Percentiles rank a stretch among this genome's conserved stretches.
Conservation (phyloP, 2,329 filamentous ascomycete genomes). For the Madurella mycetomatis region DNA sequence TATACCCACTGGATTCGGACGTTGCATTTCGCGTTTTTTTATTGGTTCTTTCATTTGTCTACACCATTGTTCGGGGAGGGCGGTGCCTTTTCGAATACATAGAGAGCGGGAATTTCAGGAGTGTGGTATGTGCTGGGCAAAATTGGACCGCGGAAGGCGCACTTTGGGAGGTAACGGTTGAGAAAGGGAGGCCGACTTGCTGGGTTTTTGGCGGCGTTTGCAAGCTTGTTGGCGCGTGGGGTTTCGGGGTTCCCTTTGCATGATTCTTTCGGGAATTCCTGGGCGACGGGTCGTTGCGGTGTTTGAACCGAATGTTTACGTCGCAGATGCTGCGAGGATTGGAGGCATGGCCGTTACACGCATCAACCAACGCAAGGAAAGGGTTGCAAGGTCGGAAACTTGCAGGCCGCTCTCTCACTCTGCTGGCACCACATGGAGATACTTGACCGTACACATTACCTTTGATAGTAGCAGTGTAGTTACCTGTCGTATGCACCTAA, state of each 20-base stretch:
- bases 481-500: too few relatives aligned
- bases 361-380: too few relatives aligned
- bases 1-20: slow-evolving; percentile 21
- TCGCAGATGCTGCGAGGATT: too few relatives aligned
- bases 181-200: background rate
- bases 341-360: too few relatives aligned
- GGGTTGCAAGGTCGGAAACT: too few relatives aligned
- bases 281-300: background rate
- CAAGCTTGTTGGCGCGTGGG: background rate
- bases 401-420: too few relatives aligned
- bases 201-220: background rate
- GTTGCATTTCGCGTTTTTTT: background rate
- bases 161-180: background rate
- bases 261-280: too few relatives aligned
- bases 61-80: background rate
- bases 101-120: background rate
- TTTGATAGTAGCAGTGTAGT: too few relatives aligned
- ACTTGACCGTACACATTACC: too few relatives aligned
- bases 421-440: too few relatives aligned
- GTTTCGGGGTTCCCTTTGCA: too few relatives aligned
- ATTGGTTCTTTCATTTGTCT: background rate
- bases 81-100: background rate
- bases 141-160: background rate
- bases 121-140: background rate
- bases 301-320: too few relatives aligned